Conservation (phyloP, 1,284 basidiomycete species). For the Phlebopus sp. region DNA sequence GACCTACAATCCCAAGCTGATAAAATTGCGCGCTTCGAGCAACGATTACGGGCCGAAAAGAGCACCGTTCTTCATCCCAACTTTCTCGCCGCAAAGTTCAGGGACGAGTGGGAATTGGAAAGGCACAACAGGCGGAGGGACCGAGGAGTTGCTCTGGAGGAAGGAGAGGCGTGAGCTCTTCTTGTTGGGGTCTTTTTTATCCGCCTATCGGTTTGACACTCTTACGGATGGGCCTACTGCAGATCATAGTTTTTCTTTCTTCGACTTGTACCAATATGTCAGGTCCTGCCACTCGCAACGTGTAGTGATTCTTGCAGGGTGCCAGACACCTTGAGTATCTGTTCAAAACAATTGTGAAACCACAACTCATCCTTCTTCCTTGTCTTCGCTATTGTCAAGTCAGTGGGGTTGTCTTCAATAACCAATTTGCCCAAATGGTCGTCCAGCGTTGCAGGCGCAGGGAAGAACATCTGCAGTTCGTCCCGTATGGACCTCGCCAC, state of each 20-base stretch:
- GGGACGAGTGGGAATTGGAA: constrained; percentile 42
- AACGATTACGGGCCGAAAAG: constrained; percentile 44
- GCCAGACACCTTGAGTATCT: constrained; percentile 43
- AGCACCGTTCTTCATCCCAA: constrained; percentile 65
- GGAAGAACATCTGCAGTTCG: constrained; percentile 27
- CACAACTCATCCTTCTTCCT: constrained; percentile 39
- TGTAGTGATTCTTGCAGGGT: constrained; percentile 1
- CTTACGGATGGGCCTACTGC: constrained; percentile 13
- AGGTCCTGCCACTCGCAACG: neutral
- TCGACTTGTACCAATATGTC: neutral
- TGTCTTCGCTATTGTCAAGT: constrained; percentile 19
- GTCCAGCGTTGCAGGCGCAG: constrained; percentile 27
- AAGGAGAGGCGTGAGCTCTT: constrained; percentile 29
- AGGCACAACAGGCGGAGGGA: constrained; percentile 27
- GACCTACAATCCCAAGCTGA: constrained; percentile 69
- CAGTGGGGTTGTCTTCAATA: constrained; percentile 21
- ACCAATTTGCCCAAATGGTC: constrained; percentile 35
- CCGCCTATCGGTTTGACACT: neutral
- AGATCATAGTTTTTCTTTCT: constrained; percentile 2
- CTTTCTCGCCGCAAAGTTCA: constrained; percentile 61
- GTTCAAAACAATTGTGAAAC: constrained; percentile 62
- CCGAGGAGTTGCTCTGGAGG: constrained; percentile 22
- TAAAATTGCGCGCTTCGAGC: constrained; percentile 66
- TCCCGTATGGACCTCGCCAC: constrained; percentile 37
- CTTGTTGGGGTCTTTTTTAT: neutral